These are phyloP conservation scores for Diplotaxis tenuifolia DNA, from an alignment of 345 rosid species.

Conservation along the genomic window DNA sequence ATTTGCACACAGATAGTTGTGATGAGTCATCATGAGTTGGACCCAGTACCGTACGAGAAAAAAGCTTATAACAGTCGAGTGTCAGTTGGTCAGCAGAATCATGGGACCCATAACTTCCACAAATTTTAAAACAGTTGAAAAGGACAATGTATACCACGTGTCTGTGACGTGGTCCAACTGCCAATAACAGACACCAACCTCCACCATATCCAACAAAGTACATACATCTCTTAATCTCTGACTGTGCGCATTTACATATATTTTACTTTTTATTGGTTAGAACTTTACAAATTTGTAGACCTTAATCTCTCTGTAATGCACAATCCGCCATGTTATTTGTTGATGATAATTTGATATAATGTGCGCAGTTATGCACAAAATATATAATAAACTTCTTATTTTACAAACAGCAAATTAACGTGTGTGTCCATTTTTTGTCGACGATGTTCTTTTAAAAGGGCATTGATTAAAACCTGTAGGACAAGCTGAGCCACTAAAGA, in stretches of 20 bases:
- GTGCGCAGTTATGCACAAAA: background rate
- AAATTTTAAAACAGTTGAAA: background rate
- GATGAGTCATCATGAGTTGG: constrained; percentile 19
- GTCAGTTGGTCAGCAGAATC: constrained; percentile 18
- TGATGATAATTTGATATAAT: background rate
- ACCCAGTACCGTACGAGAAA: background rate
- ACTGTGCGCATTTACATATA: background rate
- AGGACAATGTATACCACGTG: background rate
- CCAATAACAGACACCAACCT: constrained; percentile 22
- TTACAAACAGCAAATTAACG: constrained; percentile 1
- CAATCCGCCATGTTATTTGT: background rate
- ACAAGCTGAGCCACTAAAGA: background rate
- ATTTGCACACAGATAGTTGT: background rate
- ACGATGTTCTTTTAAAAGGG: constrained; percentile 6
- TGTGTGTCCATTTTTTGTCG: background rate
- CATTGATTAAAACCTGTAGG: background rate
- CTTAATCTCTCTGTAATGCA: background rate
- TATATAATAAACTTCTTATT: background rate
- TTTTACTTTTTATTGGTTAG: background rate
- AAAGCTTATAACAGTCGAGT: constrained; percentile 1
- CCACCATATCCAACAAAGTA: background rate
- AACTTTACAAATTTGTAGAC: background rate
- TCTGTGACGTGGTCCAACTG: constrained; percentile 20
- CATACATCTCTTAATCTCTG: constrained; percentile 5
- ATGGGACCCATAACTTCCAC: constrained; percentile 11